Percentiles rank a stretch among this genome's conserved stretches.
Evolutionary conservation across 345 rosid species (phyloP).

Genomic region (Psidium guajava): DNA sequence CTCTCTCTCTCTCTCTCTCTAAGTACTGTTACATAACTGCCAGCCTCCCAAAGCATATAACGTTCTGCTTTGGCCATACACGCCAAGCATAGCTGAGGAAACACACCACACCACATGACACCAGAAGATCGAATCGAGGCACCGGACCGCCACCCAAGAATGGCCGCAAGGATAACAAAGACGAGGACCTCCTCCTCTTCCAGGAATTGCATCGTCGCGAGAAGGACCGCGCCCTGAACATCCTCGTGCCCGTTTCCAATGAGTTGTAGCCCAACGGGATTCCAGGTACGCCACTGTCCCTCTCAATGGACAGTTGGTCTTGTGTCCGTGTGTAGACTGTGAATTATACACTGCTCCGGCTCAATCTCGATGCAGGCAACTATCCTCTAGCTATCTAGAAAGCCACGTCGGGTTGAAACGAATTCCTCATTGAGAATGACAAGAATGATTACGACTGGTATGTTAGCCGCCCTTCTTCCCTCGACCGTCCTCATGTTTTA

Average conservation of each 20-base stretch:
- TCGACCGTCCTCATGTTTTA: neutral
- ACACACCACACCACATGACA: neutral
- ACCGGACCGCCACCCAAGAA: neutral
- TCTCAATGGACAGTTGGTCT: neutral
- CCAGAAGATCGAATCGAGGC: neutral
- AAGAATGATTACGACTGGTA: conserved; percentile 55
- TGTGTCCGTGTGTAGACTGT: neutral
- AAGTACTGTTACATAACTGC: neutral
- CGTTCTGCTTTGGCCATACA: neutral
- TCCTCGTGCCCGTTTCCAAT: conserved; percentile 52
- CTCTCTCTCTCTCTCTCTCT: neutral
- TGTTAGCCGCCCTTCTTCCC: neutral
- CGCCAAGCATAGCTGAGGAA: neutral
- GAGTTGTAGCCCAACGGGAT: conserved; percentile 31
- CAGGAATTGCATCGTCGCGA: conserved; percentile 40
- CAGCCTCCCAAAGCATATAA: neutral
- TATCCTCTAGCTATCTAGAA: conserved; percentile 31
- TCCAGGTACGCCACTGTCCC: neutral
- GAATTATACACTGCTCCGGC: neutral
- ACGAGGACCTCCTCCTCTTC: conserved; percentile 50
- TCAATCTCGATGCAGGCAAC: conserved; percentile 13
- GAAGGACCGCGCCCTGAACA: conserved; percentile 26
- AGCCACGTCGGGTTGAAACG: conserved; percentile 27
- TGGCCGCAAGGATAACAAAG: conserved; percentile 12
- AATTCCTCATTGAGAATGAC: conserved; percentile 19